Evolutionary conservation across 352 stramenopile species (phyloP), one percentile per base, ranked within the genome.

Genomic region (Pythium coloratum): DNA sequence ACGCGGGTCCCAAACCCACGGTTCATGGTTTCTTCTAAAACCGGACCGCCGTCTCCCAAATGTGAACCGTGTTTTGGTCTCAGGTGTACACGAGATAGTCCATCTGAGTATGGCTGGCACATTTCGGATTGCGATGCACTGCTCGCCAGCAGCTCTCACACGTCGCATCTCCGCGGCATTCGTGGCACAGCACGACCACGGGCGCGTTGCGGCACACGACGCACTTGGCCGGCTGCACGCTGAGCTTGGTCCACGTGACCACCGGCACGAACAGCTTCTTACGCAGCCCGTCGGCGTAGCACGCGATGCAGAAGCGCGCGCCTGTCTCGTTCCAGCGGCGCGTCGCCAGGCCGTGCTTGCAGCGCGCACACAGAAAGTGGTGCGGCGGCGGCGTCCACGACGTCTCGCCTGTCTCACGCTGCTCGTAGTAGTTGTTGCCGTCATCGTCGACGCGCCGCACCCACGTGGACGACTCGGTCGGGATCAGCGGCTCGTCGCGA

Each of bases 391-490:
- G 78, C 16, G 64, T 72, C 66, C 72, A 80, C 12, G 67, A 82
- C 9, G 70, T 83, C 42, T 84, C 72, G 6, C 63, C 51, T 0
- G 73, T 78, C 46, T 83, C 78, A 10, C 82, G 50, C 7, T 78
- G 66, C 49, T 78, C 51, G 57, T 89, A 92, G 70, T 85, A 91
- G 51, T 75, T 73, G 30, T 61, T 69, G 26, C 79, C 76, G 33
- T 79, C 63, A n/a, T 76, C 65, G 49, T 91, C 72, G 33, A 81
- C 40, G 6, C 82, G 78, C 0, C 77, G 82, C 4, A 88, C 73
- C 84, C 84, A 92, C 7, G 80, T 82, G 6, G 70, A 75, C 16
- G 82, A 92, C 78, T 91, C 84, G 32, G 84, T 62, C 0, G 79
- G 73, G 54, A 92, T 77, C 7, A 76, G 64, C 18, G 66, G 58